Conservation (phyloP, 2,329 filamentous ascomycete species). For the Colletotrichum cordylinicola region DNA sequence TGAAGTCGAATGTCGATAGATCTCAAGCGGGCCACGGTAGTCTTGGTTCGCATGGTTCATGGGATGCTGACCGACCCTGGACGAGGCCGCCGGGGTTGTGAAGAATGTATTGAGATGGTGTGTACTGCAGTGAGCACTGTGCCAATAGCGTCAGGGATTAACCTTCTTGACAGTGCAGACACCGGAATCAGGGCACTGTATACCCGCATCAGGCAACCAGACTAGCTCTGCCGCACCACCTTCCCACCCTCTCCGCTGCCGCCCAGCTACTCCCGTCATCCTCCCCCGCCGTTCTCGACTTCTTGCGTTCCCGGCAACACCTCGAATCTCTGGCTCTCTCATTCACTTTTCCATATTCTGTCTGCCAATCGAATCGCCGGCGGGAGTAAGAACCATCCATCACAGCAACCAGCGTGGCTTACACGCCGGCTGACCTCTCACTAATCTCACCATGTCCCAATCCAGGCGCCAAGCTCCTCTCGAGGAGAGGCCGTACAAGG, state of each 20-base stretch:
- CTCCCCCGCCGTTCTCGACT: not conserved
- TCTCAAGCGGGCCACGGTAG: not conserved
- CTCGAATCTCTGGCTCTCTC: not conserved
- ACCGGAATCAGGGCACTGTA: not conserved
- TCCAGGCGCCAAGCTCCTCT: not conserved
- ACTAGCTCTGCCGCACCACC: conserved; percentile 4
- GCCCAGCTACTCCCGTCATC: not conserved
- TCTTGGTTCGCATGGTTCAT: not conserved
- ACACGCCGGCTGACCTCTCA: not conserved
- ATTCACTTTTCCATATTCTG: not conserved
- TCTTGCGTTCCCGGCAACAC: not conserved
- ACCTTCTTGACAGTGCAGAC: not conserved
- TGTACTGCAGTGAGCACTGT: no score
- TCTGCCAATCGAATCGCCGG: not conserved
- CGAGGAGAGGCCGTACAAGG: not conserved
- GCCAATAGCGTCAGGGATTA: no score
- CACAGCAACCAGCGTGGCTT: not conserved
- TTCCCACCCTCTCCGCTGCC: not conserved
- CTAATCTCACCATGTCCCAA: not conserved
- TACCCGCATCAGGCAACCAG: not conserved
- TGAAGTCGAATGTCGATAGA: not conserved
- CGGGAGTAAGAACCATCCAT: not conserved
- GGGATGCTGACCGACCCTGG: not conserved
- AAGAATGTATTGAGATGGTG: not conserved
- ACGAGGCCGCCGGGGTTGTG: not conserved